Percentiles rank a stretch among this genome's conserved stretches.
Evolutionary conservation across 208 protist species (phyloP).

Genomic region (Leishmania major): DNA sequence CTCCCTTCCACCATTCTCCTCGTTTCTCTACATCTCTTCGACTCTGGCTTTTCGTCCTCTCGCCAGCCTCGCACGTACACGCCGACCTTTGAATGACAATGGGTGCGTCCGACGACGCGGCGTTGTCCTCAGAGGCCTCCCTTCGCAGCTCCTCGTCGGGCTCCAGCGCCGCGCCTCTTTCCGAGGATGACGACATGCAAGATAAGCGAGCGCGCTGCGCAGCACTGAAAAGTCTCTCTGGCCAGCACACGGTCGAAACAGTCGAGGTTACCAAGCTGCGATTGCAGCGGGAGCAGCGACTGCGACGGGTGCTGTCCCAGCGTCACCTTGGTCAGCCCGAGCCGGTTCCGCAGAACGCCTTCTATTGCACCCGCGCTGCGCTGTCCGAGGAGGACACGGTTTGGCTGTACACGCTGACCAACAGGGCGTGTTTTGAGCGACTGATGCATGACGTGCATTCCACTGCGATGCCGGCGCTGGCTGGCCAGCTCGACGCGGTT

Average conservation of each 20-base stretch:
- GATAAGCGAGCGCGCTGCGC: background rate
- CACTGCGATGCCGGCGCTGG: constrained; percentile 2
- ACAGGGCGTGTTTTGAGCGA: constrained; percentile 43
- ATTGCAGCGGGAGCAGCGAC: constrained; percentile 60
- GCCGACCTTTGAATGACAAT: background rate
- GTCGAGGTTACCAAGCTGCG: constrained; percentile 36
- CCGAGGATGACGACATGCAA: constrained; percentile 11
- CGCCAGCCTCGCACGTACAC: background rate
- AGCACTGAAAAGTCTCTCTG: background rate
- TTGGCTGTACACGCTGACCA: constrained; percentile 62
- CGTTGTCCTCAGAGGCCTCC: constrained; percentile 1
- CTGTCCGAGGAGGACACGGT: constrained; percentile 49
- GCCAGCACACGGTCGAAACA: background rate
- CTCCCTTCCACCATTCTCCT: background rate
- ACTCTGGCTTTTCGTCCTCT: background rate
- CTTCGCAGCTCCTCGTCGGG: constrained; percentile 8
- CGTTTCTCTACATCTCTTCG: background rate
- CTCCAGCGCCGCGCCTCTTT: constrained; percentile 7
- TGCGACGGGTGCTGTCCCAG: constrained; percentile 63
- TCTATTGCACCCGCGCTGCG: constrained; percentile 32
- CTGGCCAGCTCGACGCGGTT: constrained; percentile 25
- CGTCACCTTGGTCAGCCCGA: constrained; percentile 50
- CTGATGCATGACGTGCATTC: constrained; percentile 19
- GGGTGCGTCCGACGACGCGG: background rate
- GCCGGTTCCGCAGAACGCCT: constrained; percentile 22